These are phyloP conservation scores for Pseudogymnoascus sp. DNA, from an alignment of 2,329 filamentous ascomycete genomes.

Conservation along the genomic window DNA sequence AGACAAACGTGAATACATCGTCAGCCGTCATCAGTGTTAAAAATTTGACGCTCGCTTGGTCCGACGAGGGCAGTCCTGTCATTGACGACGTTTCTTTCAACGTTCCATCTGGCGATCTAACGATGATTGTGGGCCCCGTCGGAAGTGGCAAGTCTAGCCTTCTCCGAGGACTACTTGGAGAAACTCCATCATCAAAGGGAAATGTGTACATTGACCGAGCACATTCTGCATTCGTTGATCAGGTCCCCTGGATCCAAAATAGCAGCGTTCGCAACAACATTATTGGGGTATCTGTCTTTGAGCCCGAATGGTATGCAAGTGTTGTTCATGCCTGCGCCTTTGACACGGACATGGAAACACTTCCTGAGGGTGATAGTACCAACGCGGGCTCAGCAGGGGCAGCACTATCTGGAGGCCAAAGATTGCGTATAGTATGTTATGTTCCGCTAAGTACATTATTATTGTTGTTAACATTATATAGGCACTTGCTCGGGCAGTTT, in stretches of 20 bases:
- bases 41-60: slow-evolving; percentile 23
- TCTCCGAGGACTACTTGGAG: slow-evolving; percentile 21
- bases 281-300: slow-evolving; percentile 19
- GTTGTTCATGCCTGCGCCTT: slow-evolving; percentile 32
- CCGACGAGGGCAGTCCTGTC: slow-evolving; percentile 2
- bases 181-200: slow-evolving; percentile 15
- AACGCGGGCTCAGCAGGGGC: slow-evolving; percentile 34
- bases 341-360: slow-evolving; percentile 28
- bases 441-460: background rate
- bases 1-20: background rate
- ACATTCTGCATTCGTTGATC: slow-evolving; percentile 16
- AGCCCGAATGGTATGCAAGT: slow-evolving; percentile 15
- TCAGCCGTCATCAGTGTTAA: slow-evolving; percentile 18
- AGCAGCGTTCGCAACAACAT: slow-evolving; percentile 24
- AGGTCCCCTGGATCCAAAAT: slow-evolving; percentile 19
- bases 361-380: slow-evolving; percentile 30
- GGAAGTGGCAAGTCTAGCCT: slow-evolving; percentile 25
- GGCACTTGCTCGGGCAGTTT: slow-evolving; percentile 23
- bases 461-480: slow-evolving; percentile 20
- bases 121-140: slow-evolving; percentile 20
- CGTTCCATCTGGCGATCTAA: background rate
- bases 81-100: slow-evolving; percentile 9
- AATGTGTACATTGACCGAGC: slow-evolving; percentile 12
- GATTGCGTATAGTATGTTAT: slow-evolving; percentile 31
- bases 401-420: slow-evolving; percentile 37